A percentile compares a stretch with the other conserved stretches of the same genome.
These are phyloP conservation scores for Butyriboletus loyo DNA, from an alignment of 768 basidiomycete genomes.

Conservation along the genomic window DNA sequence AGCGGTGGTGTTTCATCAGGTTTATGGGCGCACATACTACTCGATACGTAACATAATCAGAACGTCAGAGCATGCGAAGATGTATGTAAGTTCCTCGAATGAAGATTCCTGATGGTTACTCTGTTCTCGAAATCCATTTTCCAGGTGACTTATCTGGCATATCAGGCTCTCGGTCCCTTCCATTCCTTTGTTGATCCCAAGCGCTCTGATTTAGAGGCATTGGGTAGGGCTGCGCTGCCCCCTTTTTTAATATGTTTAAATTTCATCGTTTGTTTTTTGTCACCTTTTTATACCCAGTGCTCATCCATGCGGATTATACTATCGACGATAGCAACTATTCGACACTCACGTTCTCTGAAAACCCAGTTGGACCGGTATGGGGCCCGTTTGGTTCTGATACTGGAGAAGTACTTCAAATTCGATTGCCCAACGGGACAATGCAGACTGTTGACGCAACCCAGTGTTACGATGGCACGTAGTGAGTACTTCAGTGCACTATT, in stretches of 20 bases:
- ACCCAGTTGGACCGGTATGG: constrained; percentile 28
- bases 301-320: constrained; percentile 23
- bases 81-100: background rate
- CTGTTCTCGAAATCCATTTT: background rate
- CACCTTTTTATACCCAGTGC: background rate
- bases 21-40: background rate
- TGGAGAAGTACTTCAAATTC: constrained; percentile 17
- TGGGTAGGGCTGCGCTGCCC: background rate
- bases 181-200: constrained; percentile 4
- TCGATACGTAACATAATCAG: background rate
- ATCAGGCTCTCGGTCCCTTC: background rate
- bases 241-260: constrained; percentile 8
- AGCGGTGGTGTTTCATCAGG: background rate
- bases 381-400: constrained; percentile 23
- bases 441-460: constrained; percentile 19
- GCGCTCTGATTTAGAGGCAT: background rate
- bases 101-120: background rate
- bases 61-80: background rate
- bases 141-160: background rate
- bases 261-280: background rate
- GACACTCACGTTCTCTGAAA: constrained; percentile 23
- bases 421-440: constrained; percentile 27
- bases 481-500: constrained; percentile 3
- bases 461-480: constrained; percentile 27
- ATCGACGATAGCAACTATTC: constrained; percentile 30